These are phyloP conservation scores for Eimeria sp. DNA, from an alignment of 169 alveolate species.

Conservation along the genomic window DNA sequence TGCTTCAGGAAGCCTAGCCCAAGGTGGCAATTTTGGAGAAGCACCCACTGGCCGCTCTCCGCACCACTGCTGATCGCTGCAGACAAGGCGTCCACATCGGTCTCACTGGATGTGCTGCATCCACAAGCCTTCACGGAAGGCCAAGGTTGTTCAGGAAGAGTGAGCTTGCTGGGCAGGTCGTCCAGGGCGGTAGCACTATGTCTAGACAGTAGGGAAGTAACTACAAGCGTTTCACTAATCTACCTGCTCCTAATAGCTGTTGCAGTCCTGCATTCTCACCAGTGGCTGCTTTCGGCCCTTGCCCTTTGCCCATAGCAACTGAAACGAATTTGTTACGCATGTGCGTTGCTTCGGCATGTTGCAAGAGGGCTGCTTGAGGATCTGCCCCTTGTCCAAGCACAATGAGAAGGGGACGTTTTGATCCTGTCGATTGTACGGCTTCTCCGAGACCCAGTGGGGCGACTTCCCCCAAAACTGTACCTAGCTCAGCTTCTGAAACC, in stretches of 20 bases:
- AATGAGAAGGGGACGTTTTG: slow-evolving; percentile 94
- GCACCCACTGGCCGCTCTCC: slow-evolving; percentile 96
- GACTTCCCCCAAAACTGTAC: slow-evolving; percentile 90
- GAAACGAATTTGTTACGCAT: slow-evolving; percentile 85
- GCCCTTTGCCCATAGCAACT: slow-evolving; percentile 89
- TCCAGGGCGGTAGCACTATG: not conserved
- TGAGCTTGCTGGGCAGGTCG: not conserved
- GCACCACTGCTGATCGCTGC: slow-evolving; percentile 93
- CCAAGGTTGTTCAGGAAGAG: not conserved
- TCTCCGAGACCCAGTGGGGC: slow-evolving; percentile 92
- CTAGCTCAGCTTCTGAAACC: slow-evolving; percentile 91
- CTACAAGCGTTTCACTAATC: not conserved
- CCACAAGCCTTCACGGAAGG: not conserved
- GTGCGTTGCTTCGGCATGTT: slow-evolving; percentile 90
- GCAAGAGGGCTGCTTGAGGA: slow-evolving; percentile 92
- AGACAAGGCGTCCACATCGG: not conserved
- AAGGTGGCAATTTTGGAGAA: slow-evolving; percentile 97
- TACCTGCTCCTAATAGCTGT: not conserved
- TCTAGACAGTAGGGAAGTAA: not conserved
- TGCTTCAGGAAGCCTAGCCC: slow-evolving; percentile 96
- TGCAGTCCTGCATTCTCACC: slow-evolving; percentile 37
- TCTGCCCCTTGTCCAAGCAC: slow-evolving; percentile 96
- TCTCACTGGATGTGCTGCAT: not conserved
- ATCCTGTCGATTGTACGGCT: slow-evolving; percentile 91
- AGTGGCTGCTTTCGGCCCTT: slow-evolving; percentile 86